Percentiles rank a stretch among this genome's conserved stretches.
Conservation (phyloP, 345 rosid genomes). For the Erucastrum elatum region DNA sequence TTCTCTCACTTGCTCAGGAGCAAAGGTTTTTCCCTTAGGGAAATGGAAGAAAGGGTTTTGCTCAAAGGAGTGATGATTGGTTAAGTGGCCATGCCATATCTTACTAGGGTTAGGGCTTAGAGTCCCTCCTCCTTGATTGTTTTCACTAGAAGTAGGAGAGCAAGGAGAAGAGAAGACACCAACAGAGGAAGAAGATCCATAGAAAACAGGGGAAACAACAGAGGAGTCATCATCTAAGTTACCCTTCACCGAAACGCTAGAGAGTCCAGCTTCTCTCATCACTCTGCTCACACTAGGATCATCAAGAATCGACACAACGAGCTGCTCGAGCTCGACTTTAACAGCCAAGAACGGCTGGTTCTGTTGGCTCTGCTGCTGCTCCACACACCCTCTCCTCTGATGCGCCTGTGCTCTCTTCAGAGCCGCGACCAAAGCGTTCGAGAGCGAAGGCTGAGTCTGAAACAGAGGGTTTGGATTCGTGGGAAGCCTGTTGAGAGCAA, state of each 20-base stretch:
- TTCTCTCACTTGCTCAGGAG: conserved; percentile 51
- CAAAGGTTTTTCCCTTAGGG: conserved; percentile 47
- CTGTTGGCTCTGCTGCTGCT: conserved; percentile 68
- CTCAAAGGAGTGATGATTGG: conserved; percentile 53
- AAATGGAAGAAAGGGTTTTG: conserved; percentile 52
- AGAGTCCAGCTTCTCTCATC: conserved; percentile 90
- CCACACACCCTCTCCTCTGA: conserved; percentile 70
- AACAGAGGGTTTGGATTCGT: conserved; percentile 52
- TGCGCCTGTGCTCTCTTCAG: conserved; percentile 81
- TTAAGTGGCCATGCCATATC: conserved; percentile 60
- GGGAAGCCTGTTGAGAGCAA: conserved; percentile 71
- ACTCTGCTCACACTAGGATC: conserved; percentile 88
- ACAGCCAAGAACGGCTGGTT: conserved; percentile 63
- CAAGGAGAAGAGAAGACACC: conserved; percentile 92
- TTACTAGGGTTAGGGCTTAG: conserved; percentile 48
- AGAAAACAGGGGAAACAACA: conserved; percentile 67
- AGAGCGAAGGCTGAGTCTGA: conserved; percentile 55
- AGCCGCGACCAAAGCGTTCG: conserved; percentile 73
- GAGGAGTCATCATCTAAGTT: conserved; percentile 60
- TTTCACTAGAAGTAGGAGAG: conserved; percentile 61
- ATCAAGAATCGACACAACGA: conserved; percentile 68
- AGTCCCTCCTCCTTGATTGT: conserved; percentile 46
- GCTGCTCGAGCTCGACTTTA: conserved; percentile 70
- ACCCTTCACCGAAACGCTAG: conserved; percentile 68
- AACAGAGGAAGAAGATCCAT: conserved; percentile 47